Evolutionary conservation across 1,284 basidiomycete genomes (phyloP), one percentile per base, ranked within the genome.

Genomic region (Irpex rosettiformis): DNA sequence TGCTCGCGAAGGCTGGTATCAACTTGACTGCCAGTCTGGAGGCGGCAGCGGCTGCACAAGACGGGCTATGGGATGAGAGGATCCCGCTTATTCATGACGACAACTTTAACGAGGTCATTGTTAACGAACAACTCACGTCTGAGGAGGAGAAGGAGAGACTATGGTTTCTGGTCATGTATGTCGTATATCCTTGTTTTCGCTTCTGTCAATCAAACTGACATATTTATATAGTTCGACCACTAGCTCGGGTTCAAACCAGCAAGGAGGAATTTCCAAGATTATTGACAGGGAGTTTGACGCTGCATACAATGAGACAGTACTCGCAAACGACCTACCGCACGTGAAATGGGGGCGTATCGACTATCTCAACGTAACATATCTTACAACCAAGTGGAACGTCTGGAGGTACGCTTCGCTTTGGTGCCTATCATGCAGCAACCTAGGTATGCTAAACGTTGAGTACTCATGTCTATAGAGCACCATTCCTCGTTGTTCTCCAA

Each of bases 311-410:
- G 73, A 79, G 58, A 82, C 85, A 2, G 59, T 82, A 43, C 69
- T 82, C 18, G 80, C 78, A n/a, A 79, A 77, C 7, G 89, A 89
- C 69, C 73, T 91, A 25, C 83, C 83, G 0, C 70, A 90, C 67
- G 81, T 93, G 53, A 83, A 81, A 56, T 93, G 87, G 81, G 90
- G 82, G 53, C 84, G 91, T 59, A 85, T 93, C 58, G 89, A 93
- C 74, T 93, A 93, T 70, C 73, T 91, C 63, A 85, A 88, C 61
- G 91, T 92, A 61, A 93, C 91, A 2, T 73, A 77, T 56, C 70
- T 93, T 63, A 93, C 90, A 47, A 91, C 89, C 3, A 89, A 88
- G 67, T 93, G 90, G 90, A 77, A 68, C 43, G 72, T 93, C 54
- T 93, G 91, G 91, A 80, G 82, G 91, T 91, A 68, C 62, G 86